A percentile compares a stretch with the other conserved stretches of the same genome.
These are phyloP conservation scores for Crithidia mellificae DNA, from an alignment of 208 protist genomes.

Conservation along the genomic window DNA sequence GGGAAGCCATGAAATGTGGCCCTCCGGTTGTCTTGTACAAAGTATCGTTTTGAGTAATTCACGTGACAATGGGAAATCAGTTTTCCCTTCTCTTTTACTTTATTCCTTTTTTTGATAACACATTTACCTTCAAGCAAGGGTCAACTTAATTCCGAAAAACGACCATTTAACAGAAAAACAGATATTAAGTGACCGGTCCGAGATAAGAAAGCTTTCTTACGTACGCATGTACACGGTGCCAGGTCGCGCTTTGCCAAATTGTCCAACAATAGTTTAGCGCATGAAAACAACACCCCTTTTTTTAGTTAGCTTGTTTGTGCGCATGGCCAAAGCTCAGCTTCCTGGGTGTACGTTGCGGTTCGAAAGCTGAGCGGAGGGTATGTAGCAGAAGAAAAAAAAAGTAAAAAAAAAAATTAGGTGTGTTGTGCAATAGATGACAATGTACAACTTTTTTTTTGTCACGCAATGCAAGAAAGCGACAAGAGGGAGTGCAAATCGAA, in stretches of 20 bases:
- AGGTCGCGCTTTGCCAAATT: background rate
- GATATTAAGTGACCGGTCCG: background rate
- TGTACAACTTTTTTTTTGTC: no score
- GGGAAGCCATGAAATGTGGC: background rate
- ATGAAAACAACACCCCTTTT: background rate
- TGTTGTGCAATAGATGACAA: no score
- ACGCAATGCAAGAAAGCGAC: no score
- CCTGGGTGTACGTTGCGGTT: no score
- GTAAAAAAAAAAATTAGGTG: no score
- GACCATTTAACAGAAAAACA: background rate
- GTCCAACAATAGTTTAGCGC: background rate
- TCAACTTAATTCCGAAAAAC: background rate
- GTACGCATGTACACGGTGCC: background rate
- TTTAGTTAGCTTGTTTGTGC: no score
- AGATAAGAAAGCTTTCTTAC: background rate
- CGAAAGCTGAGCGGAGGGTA: no score
- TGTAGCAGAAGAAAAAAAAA: no score
- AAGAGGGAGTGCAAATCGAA: no score
- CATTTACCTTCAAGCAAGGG: background rate
- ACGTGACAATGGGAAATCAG: background rate
- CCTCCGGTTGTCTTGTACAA: background rate
- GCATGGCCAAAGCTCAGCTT: no score
- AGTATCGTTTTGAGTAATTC: background rate
- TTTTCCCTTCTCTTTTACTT: background rate
- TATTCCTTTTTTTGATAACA: background rate